Percentiles rank a stretch among this genome's conserved stretches.
phyloP scores from a whole-genome alignment of 1,284 basidiomycete genomes.

The Cerioporus squamosus region DNA sequence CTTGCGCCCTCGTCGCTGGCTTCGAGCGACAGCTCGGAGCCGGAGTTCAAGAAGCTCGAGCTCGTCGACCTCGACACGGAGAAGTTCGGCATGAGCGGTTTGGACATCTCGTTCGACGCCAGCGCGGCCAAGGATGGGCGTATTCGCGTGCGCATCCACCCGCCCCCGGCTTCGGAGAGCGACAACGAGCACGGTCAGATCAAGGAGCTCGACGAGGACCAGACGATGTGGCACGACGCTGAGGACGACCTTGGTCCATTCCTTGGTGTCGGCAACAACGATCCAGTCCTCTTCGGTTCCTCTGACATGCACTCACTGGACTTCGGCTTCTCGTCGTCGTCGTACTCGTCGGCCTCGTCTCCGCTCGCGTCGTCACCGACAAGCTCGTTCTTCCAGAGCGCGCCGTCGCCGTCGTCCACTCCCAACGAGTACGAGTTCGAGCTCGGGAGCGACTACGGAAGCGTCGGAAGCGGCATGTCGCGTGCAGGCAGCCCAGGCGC shows the following conservation, averaged over 20 bases:
- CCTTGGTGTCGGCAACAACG: constrained; percentile 50
- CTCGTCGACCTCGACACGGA: constrained; percentile 55
- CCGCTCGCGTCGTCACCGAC: constrained; percentile 17
- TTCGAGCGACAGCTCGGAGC: constrained; percentile 29
- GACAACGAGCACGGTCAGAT: constrained; percentile 36
- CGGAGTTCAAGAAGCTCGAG: constrained; percentile 50
- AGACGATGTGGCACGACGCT: constrained; percentile 34
- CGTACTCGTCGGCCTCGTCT: constrained; percentile 30
- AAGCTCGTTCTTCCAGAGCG: constrained; percentile 17
- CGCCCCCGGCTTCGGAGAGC: constrained; percentile 31
- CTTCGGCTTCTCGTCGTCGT: constrained; percentile 38
- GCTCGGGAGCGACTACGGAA: constrained; percentile 31
- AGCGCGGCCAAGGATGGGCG: constrained; percentile 65
- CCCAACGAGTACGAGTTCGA: constrained; percentile 30
- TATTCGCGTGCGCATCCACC: constrained; percentile 74
- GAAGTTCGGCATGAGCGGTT: constrained; percentile 54
- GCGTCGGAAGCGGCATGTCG: constrained; percentile 25
- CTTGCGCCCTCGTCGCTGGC: constrained; percentile 29
- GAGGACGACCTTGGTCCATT: constrained; percentile 52
- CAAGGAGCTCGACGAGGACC: constrained; percentile 36
- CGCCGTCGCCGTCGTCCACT: constrained; percentile 32
- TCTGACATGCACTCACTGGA: constrained; percentile 36
- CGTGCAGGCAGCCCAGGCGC: constrained; percentile 26
- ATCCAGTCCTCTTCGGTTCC: constrained; percentile 3
- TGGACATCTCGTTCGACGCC: constrained; percentile 76